Evolutionary conservation across 2,329 filamentous ascomycete species (phyloP).

Genomic region (Talaromyces sp.): DNA sequence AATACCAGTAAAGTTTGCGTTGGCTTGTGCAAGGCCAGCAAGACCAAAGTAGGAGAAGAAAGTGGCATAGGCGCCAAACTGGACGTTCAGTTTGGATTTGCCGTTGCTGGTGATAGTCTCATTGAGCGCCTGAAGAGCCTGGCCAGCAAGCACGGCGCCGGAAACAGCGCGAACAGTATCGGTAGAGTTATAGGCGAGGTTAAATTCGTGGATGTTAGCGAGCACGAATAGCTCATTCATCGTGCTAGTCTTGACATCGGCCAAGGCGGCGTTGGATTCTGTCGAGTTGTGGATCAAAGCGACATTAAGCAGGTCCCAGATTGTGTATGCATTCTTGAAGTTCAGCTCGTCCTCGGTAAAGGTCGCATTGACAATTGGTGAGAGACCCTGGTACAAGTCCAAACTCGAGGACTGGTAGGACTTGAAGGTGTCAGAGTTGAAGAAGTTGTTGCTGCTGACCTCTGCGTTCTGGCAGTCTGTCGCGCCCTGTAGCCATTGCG

Average conservation of each 20-base stretch:
- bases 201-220: slow-evolving; percentile 75
- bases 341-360: slow-evolving; percentile 45
- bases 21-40: slow-evolving; percentile 45
- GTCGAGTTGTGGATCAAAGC: slow-evolving; percentile 58
- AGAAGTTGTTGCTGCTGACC: slow-evolving; percentile 56
- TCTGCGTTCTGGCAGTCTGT: slow-evolving; percentile 52
- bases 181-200: slow-evolving; percentile 69
- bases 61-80: slow-evolving; percentile 59
- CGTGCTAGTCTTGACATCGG: slow-evolving; percentile 56
- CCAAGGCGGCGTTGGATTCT: slow-evolving; percentile 50
- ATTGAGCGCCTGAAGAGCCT: slow-evolving; percentile 48
- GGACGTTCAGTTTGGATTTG: slow-evolving; percentile 42
- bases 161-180: slow-evolving; percentile 45
- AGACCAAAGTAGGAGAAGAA: slow-evolving; percentile 61
- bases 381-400: slow-evolving; percentile 50
- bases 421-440: slow-evolving; percentile 47
- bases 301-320: slow-evolving; percentile 61
- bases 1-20: slow-evolving; percentile 65
- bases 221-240: slow-evolving; percentile 64
- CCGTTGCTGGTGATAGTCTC: slow-evolving; percentile 33
- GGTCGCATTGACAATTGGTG: slow-evolving; percentile 49
- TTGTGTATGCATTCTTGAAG: slow-evolving; percentile 62
- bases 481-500: slow-evolving; percentile 55
- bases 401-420: slow-evolving; percentile 44
- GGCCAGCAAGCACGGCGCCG: slow-evolving; percentile 61